Percentiles rank a stretch among this genome's conserved stretches.
Conservation (phyloP, 176 grass and related monocot species). For the Oryza officinalis region DNA sequence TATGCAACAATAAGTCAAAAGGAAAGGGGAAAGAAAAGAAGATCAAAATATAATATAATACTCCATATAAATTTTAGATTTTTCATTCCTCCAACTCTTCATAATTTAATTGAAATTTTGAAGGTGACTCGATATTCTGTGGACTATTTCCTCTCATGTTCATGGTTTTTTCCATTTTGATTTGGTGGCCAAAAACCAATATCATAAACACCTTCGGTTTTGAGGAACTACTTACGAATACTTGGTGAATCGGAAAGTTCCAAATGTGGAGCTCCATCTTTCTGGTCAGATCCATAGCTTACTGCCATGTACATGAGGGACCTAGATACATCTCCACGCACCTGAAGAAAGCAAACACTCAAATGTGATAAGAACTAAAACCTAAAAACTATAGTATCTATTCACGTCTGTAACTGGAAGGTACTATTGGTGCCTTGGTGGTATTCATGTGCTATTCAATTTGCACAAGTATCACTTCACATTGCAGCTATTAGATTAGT, state of each 20-base stretch:
- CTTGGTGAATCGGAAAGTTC: constrained; percentile 67
- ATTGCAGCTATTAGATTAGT: neutral
- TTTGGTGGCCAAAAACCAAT: neutral
- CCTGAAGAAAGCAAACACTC: constrained; percentile 37
- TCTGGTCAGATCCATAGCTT: constrained; percentile 60
- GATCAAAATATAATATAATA: neutral
- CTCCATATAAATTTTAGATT: neutral
- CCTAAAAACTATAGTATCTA: neutral
- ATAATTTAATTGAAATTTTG: neutral
- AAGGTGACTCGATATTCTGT: neutral
- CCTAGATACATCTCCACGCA: constrained; percentile 74
- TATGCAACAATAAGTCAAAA: neutral
- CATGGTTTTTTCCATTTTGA: neutral
- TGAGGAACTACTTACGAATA: constrained; percentile 56
- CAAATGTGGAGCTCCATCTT: constrained; percentile 51
- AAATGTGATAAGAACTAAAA: neutral
- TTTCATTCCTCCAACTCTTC: neutral
- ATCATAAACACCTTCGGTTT: neutral
- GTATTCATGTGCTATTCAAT: neutral
- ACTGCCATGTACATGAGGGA: constrained; percentile 88
- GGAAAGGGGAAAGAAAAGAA: neutral
- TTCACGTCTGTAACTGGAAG: constrained; percentile 5
- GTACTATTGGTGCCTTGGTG: neutral
- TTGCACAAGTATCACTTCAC: neutral
- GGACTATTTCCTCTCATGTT: neutral